phyloP scores from a whole-genome alignment of 305 asterid genomes.

The Ilex paraguariensis region DNA sequence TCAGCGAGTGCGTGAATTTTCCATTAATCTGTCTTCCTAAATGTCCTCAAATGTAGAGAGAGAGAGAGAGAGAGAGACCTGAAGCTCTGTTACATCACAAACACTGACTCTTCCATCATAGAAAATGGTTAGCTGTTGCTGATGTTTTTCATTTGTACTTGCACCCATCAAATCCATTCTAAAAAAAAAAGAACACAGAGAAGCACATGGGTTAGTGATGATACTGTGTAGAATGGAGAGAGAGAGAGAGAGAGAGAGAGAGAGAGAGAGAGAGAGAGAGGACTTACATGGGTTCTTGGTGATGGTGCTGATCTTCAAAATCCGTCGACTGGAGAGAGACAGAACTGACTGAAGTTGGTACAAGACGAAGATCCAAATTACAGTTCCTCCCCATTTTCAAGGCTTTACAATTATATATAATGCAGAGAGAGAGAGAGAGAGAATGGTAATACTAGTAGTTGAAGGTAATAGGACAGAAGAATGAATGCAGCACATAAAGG shows the following conservation, averaged over 20 bases:
- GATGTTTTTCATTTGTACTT: background rate
- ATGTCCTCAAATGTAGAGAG: background rate
- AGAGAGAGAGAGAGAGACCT: constrained; percentile 21
- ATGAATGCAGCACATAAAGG: no score
- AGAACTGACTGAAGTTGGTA: background rate
- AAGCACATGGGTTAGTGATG: no score
- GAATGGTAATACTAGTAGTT: no score
- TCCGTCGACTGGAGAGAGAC: background rate
- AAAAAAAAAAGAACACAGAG: background rate
- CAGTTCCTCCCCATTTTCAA: constrained; percentile 2
- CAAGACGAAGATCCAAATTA: constrained; percentile 3
- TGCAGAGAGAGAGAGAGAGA: no score
- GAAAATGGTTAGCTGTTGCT: constrained; percentile 39
- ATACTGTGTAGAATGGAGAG: no score
- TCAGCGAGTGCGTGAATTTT: no score
- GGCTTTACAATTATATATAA: no score
- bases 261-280: no score
- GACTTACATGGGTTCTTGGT: background rate
- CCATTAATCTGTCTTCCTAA: no score
- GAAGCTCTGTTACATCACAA: constrained; percentile 55
- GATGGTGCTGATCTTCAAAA: background rate
- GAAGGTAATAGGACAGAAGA: no score
- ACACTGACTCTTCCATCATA: constrained; percentile 46
- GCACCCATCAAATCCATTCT: background rate
- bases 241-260: no score